A percentile compares a stretch with the other conserved stretches of the same genome.
These are phyloP conservation scores for Chytriomyces hyalinus DNA, from an alignment of 192 early-diverging fungal species.

Conservation along the genomic window DNA sequence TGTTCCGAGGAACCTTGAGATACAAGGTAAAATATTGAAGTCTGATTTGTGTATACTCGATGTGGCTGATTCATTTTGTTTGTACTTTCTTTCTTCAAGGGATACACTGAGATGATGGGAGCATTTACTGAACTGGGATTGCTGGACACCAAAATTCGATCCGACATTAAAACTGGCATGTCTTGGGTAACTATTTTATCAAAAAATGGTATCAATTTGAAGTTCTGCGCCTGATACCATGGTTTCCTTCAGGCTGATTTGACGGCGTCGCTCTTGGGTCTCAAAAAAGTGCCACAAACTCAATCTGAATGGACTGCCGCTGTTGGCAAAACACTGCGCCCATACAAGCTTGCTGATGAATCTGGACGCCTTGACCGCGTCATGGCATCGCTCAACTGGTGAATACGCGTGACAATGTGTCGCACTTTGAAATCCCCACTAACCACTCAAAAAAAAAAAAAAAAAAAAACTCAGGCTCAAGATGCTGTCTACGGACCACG, in stretches of 20 bases:
- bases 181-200: constrained; percentile 47
- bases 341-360: constrained; percentile 14
- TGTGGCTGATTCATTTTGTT: background rate
- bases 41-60: background rate
- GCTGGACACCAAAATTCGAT: constrained; percentile 62
- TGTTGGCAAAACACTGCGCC: constrained; percentile 22
- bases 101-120: constrained; percentile 97
- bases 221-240: constrained; percentile 44
- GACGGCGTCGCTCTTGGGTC: constrained; percentile 35
- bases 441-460: constrained; percentile 21
- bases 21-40: constrained; percentile 61
- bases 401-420: background rate
- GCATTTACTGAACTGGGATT: constrained; percentile 92
- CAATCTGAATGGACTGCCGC: constrained; percentile 15
- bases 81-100: constrained; percentile 49
- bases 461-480: constrained; percentile 62
- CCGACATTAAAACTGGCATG: background rate
- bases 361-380: constrained; percentile 37
- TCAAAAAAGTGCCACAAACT: constrained; percentile 5
- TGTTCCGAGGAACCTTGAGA: constrained; percentile 92
- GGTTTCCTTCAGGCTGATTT: constrained; percentile 43
- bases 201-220: constrained; percentile 41
- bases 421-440: background rate
- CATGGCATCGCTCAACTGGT: constrained; percentile 57
- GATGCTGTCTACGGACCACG: constrained; percentile 1